phyloP scores from a whole-genome alignment of 1,139 yeast genomes.

The Geotrichum reessii region DNA sequence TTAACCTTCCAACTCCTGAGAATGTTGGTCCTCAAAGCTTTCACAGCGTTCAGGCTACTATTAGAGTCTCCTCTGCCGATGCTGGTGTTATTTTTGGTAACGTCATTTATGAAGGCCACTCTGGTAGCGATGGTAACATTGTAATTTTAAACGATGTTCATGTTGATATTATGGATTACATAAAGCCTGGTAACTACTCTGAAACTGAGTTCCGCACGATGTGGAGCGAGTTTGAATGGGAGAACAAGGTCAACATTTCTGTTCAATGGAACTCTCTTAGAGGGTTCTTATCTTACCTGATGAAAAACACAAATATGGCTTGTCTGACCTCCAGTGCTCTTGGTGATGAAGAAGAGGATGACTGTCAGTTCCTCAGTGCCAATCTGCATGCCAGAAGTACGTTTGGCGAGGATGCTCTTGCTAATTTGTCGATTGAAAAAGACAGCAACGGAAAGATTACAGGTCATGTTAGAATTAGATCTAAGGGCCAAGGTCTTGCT shows the following conservation, averaged over 20 bases:
- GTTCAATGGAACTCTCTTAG: constrained; percentile 63
- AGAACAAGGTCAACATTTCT: constrained; percentile 89
- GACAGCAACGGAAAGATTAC: constrained; percentile 66
- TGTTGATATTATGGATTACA: constrained; percentile 95
- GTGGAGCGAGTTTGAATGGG: constrained; percentile 99
- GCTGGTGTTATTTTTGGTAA: constrained; percentile 97
- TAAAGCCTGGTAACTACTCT: constrained; percentile 85
- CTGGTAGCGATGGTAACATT: constrained; percentile 82
- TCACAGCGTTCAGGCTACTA: constrained; percentile 80
- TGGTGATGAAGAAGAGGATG: constrained; percentile 39
- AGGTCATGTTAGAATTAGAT: constrained; percentile 94
- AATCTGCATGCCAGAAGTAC: constrained; percentile 88
- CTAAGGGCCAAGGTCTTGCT: constrained; percentile 97
- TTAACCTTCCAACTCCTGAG: constrained; percentile 87
- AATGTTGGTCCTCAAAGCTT: constrained; percentile 96
- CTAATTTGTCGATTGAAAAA: constrained; percentile 89
- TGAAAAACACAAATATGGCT: constrained; percentile 87
- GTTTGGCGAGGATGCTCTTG: constrained; percentile 96
- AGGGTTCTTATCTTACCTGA: constrained; percentile 70
- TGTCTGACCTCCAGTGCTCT: constrained; percentile 89
- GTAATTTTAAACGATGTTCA: constrained; percentile 93
- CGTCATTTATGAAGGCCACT: constrained; percentile 93
- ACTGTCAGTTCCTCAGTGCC: constrained; percentile 88
- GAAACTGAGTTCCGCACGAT: constrained; percentile 89
- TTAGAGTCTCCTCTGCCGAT: constrained; percentile 94